These are phyloP conservation scores for Alnus glutinosa DNA, from an alignment of 306 rosid species.

Conservation along the genomic window DNA sequence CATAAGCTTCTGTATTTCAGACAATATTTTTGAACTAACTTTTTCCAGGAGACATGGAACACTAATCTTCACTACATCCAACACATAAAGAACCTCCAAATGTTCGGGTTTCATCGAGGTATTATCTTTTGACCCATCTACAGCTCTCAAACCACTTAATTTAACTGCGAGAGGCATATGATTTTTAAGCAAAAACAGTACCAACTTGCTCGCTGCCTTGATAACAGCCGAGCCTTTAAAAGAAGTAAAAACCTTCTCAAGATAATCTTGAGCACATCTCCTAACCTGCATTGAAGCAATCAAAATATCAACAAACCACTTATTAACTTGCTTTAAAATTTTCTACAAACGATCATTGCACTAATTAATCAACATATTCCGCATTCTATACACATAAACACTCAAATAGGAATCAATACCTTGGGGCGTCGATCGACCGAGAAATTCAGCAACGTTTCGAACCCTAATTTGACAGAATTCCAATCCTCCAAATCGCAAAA, in stretches of 20 bases:
- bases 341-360: background rate
- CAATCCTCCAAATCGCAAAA: conserved; percentile 84
- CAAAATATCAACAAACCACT: background rate
- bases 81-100: conserved; percentile 67
- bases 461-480: conserved; percentile 66
- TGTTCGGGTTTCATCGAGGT: conserved; percentile 42
- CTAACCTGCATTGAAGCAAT: conserved; percentile 59
- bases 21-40: conserved; percentile 53
- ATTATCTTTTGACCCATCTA: conserved; percentile 43
- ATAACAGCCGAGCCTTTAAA: conserved; percentile 43
- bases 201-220: conserved; percentile 79
- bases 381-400: background rate
- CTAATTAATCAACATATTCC: background rate
- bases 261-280: conserved; percentile 82
- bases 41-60: conserved; percentile 64
- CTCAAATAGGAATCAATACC: conserved; percentile 34
- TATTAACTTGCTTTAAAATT: background rate
- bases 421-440: conserved; percentile 84
- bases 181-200: conserved; percentile 58
- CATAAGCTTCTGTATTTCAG: conserved; percentile 53
- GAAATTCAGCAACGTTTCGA: conserved; percentile 62
- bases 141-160: conserved; percentile 32
- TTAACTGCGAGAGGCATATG: conserved; percentile 56
- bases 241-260: conserved; percentile 62
- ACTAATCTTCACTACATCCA: conserved; percentile 60